Evolutionary conservation across 768 basidiomycete species (phyloP), one percentile per base, ranked within the genome.

Genomic region (Amanita muscaria): DNA sequence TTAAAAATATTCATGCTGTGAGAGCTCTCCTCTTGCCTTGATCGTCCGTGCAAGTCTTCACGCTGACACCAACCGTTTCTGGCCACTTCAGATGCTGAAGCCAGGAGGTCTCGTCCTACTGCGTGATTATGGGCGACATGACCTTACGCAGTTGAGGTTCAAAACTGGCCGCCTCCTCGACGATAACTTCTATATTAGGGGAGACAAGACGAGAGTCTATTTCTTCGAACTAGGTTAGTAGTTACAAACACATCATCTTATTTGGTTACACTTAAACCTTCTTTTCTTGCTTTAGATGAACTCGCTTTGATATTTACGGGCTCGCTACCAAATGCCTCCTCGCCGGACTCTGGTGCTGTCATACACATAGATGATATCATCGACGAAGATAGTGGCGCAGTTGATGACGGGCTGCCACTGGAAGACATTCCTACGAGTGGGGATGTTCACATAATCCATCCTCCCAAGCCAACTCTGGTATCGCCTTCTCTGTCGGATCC

Each of bases 191-290:
- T 99, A 99, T 56, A 85, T 96, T 41, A 77, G 96, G 29, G 96
- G 96, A 1, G 96, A 99, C 65, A 93, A 90, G 56, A 98, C 96
- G 0, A 73, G 96, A 30, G 96, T 99, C 0, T 98, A 97, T 63
- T 99, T 98, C 61, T 99, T 99, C 52, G 85, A 88, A 49, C 61
- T 88, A 9, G 88, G 92, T 88, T 52, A 23, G 66, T 51, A 1
- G 4, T 31, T 40, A 12, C 31, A 44, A 37, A 44, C 10, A 9
- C 4, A 23, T 30, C 42, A 25, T 34, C 33, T 35, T 15, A 24
- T 4, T 19, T 9, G 22, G 16, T 14, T 11, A 36, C 18, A 6
- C 27, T 18, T 15, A 16, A 23, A 29, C 24, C n/a, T 30, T 31
- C 19, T 29, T 16, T 56, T 15, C 12, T n/a, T n/a, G n/a, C n/a